Evolutionary conservation across 2,329 filamentous ascomycete species (phyloP), one percentile per base, ranked within the genome.

Genomic region (Trichoderma oligosporum): DNA sequence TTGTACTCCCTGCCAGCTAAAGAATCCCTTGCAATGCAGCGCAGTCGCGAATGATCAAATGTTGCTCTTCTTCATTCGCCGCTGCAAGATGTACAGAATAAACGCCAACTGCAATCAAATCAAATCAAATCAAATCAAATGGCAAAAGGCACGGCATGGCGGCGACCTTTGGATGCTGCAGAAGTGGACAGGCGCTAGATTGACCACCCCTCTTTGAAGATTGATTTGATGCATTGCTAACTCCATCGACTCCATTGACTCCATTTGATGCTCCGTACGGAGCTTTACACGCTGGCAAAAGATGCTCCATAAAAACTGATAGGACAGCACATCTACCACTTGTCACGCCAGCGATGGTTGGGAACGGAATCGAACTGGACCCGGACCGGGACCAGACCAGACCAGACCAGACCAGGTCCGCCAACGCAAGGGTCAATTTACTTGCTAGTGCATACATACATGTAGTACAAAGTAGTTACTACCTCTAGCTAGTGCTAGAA

Each of bases 261-360:
- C 16, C 42, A n/a, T 18, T 20, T 24, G 18, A 33, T 47, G 20
- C 45, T 27, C 27, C 38, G 41, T 11, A 38, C 14, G 41, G 41
- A 27, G 41, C 12, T 27, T 45, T 36, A 54, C 51, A 54, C 51
- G 51, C 51, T 54, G 51, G 51, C 41, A 46, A n/a, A n/a, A n/a
- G n/a, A 24, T 6, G 46, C 53, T 44, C 53, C 53, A 56, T 31
- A 49, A 42, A 25, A 56, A 56, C 18, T 68, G 66, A 68, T 59
- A 61, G 59, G 59, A 51, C 20, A 29, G 33, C 27, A 45, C 31
- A 24, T 11, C 48, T 38, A 60, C 59, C 59, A 61, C 59, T 61
- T 61, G 59, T 59, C 59, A 57, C 36, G 20, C 45, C 35, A 49
- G 54, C 55, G 54, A 46, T 29, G 44, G 52, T 31, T 38, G 31